A percentile compares a stretch with the other conserved stretches of the same genome.
Evolutionary conservation across 169 alveolate genomes (phyloP).

Genomic region (Cryptosporidium sp.): DNA sequence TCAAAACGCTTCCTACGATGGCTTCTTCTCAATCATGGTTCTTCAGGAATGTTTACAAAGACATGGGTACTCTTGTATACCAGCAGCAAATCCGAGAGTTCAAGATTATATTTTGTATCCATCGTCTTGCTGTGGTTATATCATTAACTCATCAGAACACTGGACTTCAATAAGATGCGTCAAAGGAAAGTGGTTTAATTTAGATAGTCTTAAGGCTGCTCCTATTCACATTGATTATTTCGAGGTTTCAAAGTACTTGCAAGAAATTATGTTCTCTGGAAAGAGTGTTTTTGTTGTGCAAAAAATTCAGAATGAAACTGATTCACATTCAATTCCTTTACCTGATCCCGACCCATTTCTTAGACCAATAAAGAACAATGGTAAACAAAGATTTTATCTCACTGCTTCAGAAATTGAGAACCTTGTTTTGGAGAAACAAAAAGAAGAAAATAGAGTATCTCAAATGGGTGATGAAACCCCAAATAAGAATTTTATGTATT

Average conservation of each 20-base stretch:
- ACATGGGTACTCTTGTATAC: constrained; percentile 81
- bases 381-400: constrained; percentile 34
- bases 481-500: constrained; percentile 26
- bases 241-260: constrained; percentile 38
- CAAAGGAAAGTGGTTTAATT: constrained; percentile 83
- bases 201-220: constrained; percentile 83
- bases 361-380: constrained; percentile 40
- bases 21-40: constrained; percentile 82
- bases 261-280: constrained; percentile 40
- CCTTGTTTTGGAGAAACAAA: background rate
- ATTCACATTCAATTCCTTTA: constrained; percentile 6
- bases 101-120: constrained; percentile 69
- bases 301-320: constrained; percentile 44
- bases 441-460: constrained; percentile 10
- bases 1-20: constrained; percentile 83
- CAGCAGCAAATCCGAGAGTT: constrained; percentile 78
- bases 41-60: constrained; percentile 82
- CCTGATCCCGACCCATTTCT: constrained; percentile 74
- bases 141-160: constrained; percentile 84
- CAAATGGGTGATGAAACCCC: background rate
- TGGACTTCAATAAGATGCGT: constrained; percentile 85
- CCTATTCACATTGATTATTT: constrained; percentile 79
- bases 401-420: constrained; percentile 31
- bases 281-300: constrained; percentile 70
- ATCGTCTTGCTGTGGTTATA: constrained; percentile 83